Base-by-base conservation (phyloP, 306 rosid species). In the Leucaena leucocephala region DNA sequence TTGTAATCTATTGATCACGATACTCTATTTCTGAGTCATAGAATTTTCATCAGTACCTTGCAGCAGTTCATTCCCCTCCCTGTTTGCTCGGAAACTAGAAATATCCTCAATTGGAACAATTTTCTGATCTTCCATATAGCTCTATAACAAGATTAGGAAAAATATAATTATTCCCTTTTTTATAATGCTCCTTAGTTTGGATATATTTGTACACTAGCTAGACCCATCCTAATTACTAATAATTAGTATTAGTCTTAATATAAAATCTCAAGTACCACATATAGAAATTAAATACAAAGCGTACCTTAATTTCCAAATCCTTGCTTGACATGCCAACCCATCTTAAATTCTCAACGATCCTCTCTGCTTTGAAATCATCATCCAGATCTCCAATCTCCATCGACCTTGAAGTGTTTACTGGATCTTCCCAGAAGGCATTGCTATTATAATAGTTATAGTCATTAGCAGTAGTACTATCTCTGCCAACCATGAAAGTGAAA, bases 261-360 rank as follows among this genome's bases (percentile, higher is more conserved):
- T 58, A 8, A 4, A 58, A 19, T 58, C 36, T 58, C 64, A 9
- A 58, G 21, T 17, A 13, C 7, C 6, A 3, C 6, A 21, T 4
- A 22, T 58, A 58, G 64, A 58, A 21, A 22, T 22, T 3, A 58
- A 21, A 22, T 22, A 3, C 64, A 22, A 58, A 58, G 2, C 9
- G 7, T 67, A 67, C 72, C 72, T 67, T 40, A 42, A 67, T 87
- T 49, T 85, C 90, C 22, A 81, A 77, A 71, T 87, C 85, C 84
- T 87, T 76, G 80, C 80, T 80, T n/a, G 98, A 90, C 91, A 95
- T 91, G 71, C 97, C 98, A 36, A 92, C 85, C 96, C 98, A 92
- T 87, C 96, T 87, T 46, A 95, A 87, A 73, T 95, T 91, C 86
- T 95, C 98, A 0, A 78, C 81, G 67, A 81, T 33, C 62, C 88